Percentiles rank a stretch among this genome's conserved stretches.
phyloP scores from a whole-genome alignment of 163 green algal genomes.

The Prototheca cutis region DNA sequence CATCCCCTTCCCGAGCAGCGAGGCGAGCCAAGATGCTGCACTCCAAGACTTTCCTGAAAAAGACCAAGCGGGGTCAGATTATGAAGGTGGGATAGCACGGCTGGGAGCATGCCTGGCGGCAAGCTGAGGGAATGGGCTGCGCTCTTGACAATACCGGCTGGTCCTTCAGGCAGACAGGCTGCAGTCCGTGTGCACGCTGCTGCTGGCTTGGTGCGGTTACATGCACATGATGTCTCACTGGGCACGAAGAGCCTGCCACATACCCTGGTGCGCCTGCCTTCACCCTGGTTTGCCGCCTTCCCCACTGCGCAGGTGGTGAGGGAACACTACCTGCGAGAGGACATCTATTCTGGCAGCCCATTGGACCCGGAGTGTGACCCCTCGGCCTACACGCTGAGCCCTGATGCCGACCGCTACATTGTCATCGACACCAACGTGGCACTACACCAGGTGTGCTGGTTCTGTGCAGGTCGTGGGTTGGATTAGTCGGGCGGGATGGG shows the following conservation, averaged over 20 bases:
- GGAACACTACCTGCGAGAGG: constrained; percentile 95
- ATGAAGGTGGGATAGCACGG: constrained; percentile 70
- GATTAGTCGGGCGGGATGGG: too few relatives aligned
- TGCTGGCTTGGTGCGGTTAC: too few relatives aligned
- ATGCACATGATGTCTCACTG: too few relatives aligned
- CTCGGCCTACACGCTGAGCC: constrained; percentile 47
- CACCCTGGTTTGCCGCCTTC: background rate
- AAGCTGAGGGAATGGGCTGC: too few relatives aligned
- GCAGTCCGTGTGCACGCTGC: too few relatives aligned
- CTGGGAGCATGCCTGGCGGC: too few relatives aligned
- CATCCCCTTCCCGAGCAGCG: background rate
- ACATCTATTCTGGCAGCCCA: constrained; percentile 79
- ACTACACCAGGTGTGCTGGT: constrained; percentile 74
- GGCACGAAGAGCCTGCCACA: too few relatives aligned
- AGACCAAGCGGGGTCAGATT: constrained; percentile 75
- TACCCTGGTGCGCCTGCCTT: background rate
- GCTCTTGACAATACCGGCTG: too few relatives aligned
- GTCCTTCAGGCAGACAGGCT: too few relatives aligned
- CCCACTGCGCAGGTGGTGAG: constrained; percentile 54
- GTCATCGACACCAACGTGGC: constrained; percentile 94
- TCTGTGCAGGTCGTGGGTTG: too few relatives aligned
- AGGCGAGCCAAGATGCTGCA: constrained; percentile 61
- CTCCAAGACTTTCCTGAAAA: constrained; percentile 78
- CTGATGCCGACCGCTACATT: constrained; percentile 61
- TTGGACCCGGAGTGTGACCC: constrained; percentile 56